Evolutionary conservation across 805 yeast species (phyloP).

Genomic region (Candida argentea): DNA sequence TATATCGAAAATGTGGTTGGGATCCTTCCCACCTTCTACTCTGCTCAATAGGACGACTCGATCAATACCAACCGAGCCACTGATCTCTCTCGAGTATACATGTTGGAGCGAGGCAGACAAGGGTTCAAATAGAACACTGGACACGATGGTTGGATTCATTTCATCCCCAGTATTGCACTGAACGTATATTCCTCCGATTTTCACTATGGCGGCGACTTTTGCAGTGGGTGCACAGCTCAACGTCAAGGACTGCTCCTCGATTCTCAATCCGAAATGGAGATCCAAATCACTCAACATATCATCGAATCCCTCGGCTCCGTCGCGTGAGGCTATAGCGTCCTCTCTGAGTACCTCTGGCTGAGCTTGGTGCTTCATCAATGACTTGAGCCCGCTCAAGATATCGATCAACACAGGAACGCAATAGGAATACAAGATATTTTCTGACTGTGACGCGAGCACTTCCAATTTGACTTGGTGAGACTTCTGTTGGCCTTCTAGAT

Average conservation of each 20-base stretch:
- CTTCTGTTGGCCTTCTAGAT: conserved; percentile 20
- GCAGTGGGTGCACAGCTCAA: conserved; percentile 93
- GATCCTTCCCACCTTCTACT: conserved; percentile 30
- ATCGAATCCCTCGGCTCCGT: too few species aligned
- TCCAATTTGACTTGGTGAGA: conserved; percentile 42
- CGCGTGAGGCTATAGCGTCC: conserved; percentile 12
- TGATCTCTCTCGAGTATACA: conserved; percentile 79
- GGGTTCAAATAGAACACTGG: conserved; percentile 40
- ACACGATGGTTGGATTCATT: conserved; percentile 28
- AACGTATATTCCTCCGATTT: conserved; percentile 57
- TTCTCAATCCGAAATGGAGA: conserved; percentile 48
- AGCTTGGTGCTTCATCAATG: conserved; percentile 27
- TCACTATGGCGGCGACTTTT: conserved; percentile 77
- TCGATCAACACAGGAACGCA: conserved; percentile 74
- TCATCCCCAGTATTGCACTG: conserved; percentile 41
- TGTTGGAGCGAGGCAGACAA: conserved; percentile 74
- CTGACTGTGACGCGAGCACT: conserved; percentile 55
- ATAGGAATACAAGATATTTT: conserved; percentile 56
- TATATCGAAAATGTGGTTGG: conserved; percentile 40
- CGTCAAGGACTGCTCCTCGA: conserved; percentile 65
- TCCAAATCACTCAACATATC: conserved; percentile 44
- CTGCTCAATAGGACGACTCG: conserved; percentile 40
- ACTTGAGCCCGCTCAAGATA: conserved; percentile 39
- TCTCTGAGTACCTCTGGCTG: conserved; percentile 2
- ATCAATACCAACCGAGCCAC: conserved; percentile 53